Evolutionary conservation across 139 green algal species (phyloP).

Genomic region (Astrephomene gubernaculifera): DNA sequence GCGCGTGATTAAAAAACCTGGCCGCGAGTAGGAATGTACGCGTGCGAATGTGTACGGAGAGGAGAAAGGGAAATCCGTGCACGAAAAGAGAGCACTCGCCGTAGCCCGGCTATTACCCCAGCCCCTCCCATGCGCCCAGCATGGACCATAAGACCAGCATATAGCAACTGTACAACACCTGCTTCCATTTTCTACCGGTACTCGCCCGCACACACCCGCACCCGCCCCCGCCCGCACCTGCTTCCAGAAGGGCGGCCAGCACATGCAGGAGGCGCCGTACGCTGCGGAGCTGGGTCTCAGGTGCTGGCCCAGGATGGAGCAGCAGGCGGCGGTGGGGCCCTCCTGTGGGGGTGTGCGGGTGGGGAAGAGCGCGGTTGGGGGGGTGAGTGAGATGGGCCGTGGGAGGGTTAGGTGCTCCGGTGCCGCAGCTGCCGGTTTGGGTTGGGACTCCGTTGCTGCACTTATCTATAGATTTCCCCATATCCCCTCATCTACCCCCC

Average conservation of each 20-base stretch:
- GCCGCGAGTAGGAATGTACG: neutral
- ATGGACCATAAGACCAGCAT: too few relatives aligned
- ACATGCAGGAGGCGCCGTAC: constrained; percentile 35
- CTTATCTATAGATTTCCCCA: neutral
- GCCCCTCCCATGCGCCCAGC: neutral
- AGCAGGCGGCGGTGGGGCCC: constrained; percentile 11
- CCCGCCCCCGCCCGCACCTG: neutral
- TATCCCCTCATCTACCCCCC: neutral
- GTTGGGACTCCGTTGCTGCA: neutral
- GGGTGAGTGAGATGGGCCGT: neutral
- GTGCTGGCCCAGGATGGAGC: constrained; percentile 38
- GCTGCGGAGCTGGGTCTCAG: constrained; percentile 30
- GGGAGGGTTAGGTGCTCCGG: neutral
- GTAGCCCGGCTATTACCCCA: neutral
- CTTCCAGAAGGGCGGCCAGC: constrained; percentile 37
- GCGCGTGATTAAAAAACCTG: neutral
- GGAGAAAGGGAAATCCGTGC: neutral
- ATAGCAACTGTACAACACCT: too few relatives aligned
- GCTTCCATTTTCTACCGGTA: too few relatives aligned
- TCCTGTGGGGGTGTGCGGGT: constrained; percentile 1
- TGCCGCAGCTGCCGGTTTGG: neutral
- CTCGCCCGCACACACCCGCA: neutral
- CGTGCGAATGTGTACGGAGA: neutral
- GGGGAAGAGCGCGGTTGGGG: neutral
- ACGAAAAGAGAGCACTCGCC: too few relatives aligned